A percentile compares a stretch with the other conserved stretches of the same genome.
phyloP scores from a whole-genome alignment of 306 rosid species.

The Vicia sativa region DNA sequence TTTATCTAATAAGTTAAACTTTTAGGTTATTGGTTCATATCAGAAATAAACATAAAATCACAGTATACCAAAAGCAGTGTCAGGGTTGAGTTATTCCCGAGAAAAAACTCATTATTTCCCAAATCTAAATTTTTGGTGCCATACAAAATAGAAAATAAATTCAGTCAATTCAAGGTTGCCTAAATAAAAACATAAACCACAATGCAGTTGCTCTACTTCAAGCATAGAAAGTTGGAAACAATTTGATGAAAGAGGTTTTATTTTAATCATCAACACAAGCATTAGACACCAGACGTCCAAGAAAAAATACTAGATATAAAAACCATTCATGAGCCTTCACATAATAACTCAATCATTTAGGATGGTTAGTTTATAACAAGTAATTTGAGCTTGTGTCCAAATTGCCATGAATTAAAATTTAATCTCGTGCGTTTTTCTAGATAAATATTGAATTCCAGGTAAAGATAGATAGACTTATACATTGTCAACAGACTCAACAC shows the following conservation, averaged over 20 bases:
- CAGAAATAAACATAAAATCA: slow-evolving; percentile 16
- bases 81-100: slow-evolving; percentile 19
- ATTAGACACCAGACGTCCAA: slow-evolving; percentile 25
- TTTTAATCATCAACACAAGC: slow-evolving; percentile 15
- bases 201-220: slow-evolving; percentile 15
- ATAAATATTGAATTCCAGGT: neutral
- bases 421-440: neutral
- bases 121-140: slow-evolving; percentile 16
- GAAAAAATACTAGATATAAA: slow-evolving; percentile 2
- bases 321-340: slow-evolving; percentile 1
- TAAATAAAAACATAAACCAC: slow-evolving; percentile 19
- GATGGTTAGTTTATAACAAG: slow-evolving; percentile 5
- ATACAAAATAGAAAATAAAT: slow-evolving; percentile 23
- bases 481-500: neutral
- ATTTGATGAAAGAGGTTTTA: neutral
- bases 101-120: slow-evolving; percentile 18
- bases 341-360: neutral
- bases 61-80: slow-evolving; percentile 13
- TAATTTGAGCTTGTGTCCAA: slow-evolving; percentile 4
- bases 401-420: neutral
- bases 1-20: neutral
- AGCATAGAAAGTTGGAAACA: slow-evolving; percentile 16
- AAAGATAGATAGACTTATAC: neutral
- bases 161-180: slow-evolving; percentile 17
- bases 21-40: neutral